Evolutionary conservation across 164 flowering plant species (phyloP), one percentile per base, ranked within the genome.

Genomic region (Saururus chinensis): DNA sequence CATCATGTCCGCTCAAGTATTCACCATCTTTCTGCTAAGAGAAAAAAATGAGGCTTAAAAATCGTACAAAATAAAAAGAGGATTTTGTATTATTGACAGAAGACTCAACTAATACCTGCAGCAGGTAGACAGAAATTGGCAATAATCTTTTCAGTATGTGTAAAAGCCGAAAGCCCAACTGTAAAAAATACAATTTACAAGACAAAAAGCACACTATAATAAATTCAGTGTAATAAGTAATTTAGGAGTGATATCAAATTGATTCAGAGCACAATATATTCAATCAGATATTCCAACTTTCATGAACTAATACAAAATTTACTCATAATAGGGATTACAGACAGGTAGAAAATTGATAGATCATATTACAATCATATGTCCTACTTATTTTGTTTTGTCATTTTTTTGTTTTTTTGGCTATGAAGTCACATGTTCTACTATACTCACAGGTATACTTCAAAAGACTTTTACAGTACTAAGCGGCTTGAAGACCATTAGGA

Each of bases 111-210:
- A 64, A 57, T 73, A 89, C 98, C 92, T 83, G 93, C 70, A 93
- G 87, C 80, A 89, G 95, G 76, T 80, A 86, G 35, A 93, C 79
- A 70, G 96, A 83, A 56, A 93, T 89, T 0, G 96, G 97, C 74
- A 93, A 87, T 76, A 93, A 68, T 70, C 98, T 85, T 81, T 89
- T 89, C 59, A 93, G 80, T 64, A 88, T 82, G 80, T 93, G 87
- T 75, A 89, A 72, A 37, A 93, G 85, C 77, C 98, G 80, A 65
- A 66, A 62, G 22, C 98, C 97, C 79, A 91, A 76, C 96, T 91
- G 81, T 63, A 69, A 30, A 65, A 16, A 41, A 54, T 35, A 19
- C n/a, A 53, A 21, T 12, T 9, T 4, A 4, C 49, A 45, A 45
- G 37, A 30, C 6, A 30, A 30, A 30, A 2, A 30, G 6, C 37